These are phyloP conservation scores for Ploettnerulaceae sp. DNA, from an alignment of 2,329 filamentous ascomycete species.

Conservation along the genomic window DNA sequence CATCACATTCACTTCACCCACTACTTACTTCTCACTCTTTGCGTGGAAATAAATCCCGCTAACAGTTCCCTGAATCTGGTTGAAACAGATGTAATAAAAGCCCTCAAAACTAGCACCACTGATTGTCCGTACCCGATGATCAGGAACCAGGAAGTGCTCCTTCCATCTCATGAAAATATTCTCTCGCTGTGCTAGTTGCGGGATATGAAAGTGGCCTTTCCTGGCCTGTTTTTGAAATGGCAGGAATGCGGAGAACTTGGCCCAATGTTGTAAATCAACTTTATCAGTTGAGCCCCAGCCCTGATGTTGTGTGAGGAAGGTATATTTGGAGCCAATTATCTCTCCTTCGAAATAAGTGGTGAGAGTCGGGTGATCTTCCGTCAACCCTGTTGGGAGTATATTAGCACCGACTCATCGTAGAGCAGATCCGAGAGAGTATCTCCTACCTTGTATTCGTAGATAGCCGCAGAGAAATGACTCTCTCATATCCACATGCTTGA, in stretches of 20 bases:
- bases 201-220: conserved; percentile 54
- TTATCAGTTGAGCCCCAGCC: conserved; percentile 90
- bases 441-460: conserved; percentile 81
- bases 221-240: conserved; percentile 60
- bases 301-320: conserved; percentile 84
- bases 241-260: conserved; percentile 80
- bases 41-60: conserved; percentile 97
- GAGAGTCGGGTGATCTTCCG: conserved; percentile 92
- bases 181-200: conserved; percentile 73
- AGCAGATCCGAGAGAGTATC: background rate
- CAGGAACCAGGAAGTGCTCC: conserved; percentile 93
- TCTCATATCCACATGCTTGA: conserved; percentile 91
- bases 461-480: conserved; percentile 96
- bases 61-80: conserved; percentile 79
- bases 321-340: conserved; percentile 91
- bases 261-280: conserved; percentile 90
- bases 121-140: conserved; percentile 87
- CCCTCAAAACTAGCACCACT: conserved; percentile 95
- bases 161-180: conserved; percentile 99
- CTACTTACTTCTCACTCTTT: conserved; percentile 88
- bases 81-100: conserved; percentile 99
- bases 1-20: background rate
- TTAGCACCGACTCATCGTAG: conserved; percentile 9
- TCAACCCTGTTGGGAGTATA: conserved; percentile 59
- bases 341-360: conserved; percentile 98